Base-by-base conservation (phyloP, 352 stramenopile genomes). In the Phytophthora agathidicida region DNA sequence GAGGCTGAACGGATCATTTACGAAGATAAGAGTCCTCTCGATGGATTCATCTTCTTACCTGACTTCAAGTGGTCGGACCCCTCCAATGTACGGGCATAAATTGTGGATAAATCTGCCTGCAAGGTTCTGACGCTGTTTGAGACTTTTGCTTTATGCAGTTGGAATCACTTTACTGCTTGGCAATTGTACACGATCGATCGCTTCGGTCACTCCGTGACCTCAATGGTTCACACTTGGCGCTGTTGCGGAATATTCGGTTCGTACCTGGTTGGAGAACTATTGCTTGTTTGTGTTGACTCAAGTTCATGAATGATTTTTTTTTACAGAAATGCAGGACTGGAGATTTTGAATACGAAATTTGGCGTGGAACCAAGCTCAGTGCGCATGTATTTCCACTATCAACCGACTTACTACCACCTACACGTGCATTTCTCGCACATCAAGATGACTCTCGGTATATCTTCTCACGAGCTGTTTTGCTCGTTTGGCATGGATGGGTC, bases 321-420 rank as follows among this genome's bases (percentile, higher is more conserved):
- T 28, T 24, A 30, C 23, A 94, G 84, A 24, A 83, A 94, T 47
- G 69, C 67, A 24, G 81, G 83, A 49, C 50, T 92, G 32, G 38
- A 72, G 3, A 64, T 75, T 33, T 51, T 96, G n/a, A 53, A 57
- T 11, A n/a, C 60, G 32, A 82, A 89, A 44, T 94, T 91, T 45
- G 71, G 72, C n/a, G 65, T 89, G 3, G 38, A 61, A 0, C 42
- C 55, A 19, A 93, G 71, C 50, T 78, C 73, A 9, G 47, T 96
- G 22, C 85, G 87, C 48, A 72, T 92, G 64, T 96, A 94, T 58
- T 80, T 96, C 53, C 87, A 96, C 72, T 96, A 96, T 42, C 87
- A 93, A 70, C 87, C 87, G 20, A 93, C 87, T 36, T 96, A 96
- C 60, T 96, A 96, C 51, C 87, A 96, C 57, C 75, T 96, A 41